Conservation (phyloP, 371 early-diverging fungal species). For the Gilbertella persicaria region DNA sequence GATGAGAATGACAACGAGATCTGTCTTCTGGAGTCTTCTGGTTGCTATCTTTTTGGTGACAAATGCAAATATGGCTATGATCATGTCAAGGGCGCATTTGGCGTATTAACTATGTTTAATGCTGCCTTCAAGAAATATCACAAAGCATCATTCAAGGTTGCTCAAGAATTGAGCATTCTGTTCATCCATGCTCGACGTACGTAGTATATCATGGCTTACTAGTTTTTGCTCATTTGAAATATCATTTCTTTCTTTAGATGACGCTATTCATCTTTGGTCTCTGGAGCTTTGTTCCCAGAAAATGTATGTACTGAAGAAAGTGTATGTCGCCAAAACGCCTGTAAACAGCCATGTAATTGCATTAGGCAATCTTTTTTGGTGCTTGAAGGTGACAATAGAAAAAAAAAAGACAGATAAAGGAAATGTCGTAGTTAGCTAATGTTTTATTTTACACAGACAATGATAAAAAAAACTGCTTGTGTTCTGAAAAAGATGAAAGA, state of each 20-base stretch:
- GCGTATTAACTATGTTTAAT: conserved; percentile 10
- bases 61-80: conserved; percentile 13
- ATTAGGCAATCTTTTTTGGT: conserved; percentile 12
- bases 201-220: conserved; percentile 8
- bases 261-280: conserved; percentile 14
- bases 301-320: conserved; percentile 11
- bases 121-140: conserved; percentile 7
- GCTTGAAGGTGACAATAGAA: conserved; percentile 8
- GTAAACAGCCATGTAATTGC: conserved; percentile 9
- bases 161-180: neutral
- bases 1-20: conserved; percentile 8
- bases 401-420: neutral
- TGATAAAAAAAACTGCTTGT: neutral
- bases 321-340: conserved; percentile 5
- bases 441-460: neutral
- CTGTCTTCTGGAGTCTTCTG: conserved; percentile 6
- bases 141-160: conserved; percentile 3
- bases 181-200: conserved; percentile 15
- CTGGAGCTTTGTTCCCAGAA: conserved; percentile 17
- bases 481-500: conserved; percentile 6
- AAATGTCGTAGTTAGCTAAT: conserved; percentile 8
- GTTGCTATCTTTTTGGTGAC: conserved; percentile 5
- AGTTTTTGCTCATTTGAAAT: conserved; percentile 2
- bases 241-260: conserved; percentile 8
- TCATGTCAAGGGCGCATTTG: conserved; percentile 9